A percentile compares a stretch with the other conserved stretches of the same genome.
Conservation (phyloP, 1,139 yeast species). For the Neolecta irregularis region DNA sequence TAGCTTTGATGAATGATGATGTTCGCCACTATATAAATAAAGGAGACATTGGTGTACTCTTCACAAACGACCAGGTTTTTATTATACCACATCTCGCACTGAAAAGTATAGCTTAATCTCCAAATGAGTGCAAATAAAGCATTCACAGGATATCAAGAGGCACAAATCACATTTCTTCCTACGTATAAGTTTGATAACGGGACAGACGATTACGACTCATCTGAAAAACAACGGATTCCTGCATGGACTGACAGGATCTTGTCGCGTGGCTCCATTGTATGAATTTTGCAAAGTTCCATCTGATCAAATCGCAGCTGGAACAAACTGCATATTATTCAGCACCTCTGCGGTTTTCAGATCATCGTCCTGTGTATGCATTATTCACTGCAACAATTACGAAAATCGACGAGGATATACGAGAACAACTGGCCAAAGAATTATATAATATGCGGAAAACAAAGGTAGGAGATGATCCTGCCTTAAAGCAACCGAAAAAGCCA, state of each 20-base stretch:
- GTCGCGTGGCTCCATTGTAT: constrained; percentile 31
- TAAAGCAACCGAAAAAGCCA: no score
- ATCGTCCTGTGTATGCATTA: constrained; percentile 76
- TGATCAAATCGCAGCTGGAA: constrained; percentile 24
- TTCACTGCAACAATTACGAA: constrained; percentile 55
- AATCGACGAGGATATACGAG: constrained; percentile 49
- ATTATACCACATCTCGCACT: not conserved
- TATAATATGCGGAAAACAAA: constrained; percentile 33
- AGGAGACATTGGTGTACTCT: constrained; percentile 35
- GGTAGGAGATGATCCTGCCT: no score
- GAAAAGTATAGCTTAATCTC: constrained; percentile 35
- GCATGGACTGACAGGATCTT: constrained; percentile 91
- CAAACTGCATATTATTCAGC: constrained; percentile 53
- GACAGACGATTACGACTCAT: constrained; percentile 52
- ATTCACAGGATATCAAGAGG: constrained; percentile 73
- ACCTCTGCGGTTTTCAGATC: constrained; percentile 66
- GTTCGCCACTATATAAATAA: constrained; percentile 44
- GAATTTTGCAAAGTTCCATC: not conserved
- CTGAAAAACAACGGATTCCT: constrained; percentile 78
- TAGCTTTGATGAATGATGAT: constrained; percentile 57
- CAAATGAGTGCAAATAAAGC: constrained; percentile 80
- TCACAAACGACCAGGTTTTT: constrained; percentile 50
- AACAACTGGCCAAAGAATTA: constrained; percentile 41
- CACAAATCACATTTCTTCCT: constrained; percentile 63
- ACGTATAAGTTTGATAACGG: constrained; percentile 91